Evolutionary conservation across 257 asterid species (phyloP).

Genomic region (Solanum arcanum): DNA sequence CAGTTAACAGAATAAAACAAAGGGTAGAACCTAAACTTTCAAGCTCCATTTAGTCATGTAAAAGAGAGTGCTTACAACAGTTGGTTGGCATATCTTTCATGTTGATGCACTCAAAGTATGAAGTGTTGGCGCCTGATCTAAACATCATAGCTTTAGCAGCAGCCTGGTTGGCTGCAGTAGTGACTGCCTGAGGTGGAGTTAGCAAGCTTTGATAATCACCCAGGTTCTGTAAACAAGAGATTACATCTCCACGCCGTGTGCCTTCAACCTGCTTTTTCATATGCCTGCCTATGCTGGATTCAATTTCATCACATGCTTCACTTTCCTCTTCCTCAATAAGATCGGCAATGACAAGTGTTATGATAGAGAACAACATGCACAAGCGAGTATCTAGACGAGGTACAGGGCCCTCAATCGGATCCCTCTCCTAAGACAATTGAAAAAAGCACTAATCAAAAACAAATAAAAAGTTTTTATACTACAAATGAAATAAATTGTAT

Average conservation of each 20-base stretch:
- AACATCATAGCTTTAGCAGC: conserved; percentile 86
- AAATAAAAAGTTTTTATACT: neutral
- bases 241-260: conserved; percentile 50
- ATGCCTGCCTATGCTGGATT: conserved; percentile 10
- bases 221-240: conserved; percentile 65
- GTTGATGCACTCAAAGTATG: conserved; percentile 64
- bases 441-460: neutral
- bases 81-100: conserved; percentile 54
- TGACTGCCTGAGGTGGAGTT: conserved; percentile 66
- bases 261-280: conserved; percentile 21
- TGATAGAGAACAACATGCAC: conserved; percentile 76
- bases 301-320: conserved; percentile 20
- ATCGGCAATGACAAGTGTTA: conserved; percentile 82
- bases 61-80: conserved; percentile 50
- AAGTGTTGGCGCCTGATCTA: conserved; percentile 42
- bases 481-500: neutral
- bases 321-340: conserved; percentile 86
- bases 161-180: conserved; percentile 79
- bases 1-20: neutral
- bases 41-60: neutral
- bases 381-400: conserved; percentile 91
- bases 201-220: conserved; percentile 71
- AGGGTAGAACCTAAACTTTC: neutral
- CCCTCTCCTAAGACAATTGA: conserved; percentile 58
- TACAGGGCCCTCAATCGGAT: conserved; percentile 96